A percentile compares a stretch with the other conserved stretches of the same genome.
Conservation (phyloP, 352 stramenopile genomes). For the Phytopythium delawarense region DNA sequence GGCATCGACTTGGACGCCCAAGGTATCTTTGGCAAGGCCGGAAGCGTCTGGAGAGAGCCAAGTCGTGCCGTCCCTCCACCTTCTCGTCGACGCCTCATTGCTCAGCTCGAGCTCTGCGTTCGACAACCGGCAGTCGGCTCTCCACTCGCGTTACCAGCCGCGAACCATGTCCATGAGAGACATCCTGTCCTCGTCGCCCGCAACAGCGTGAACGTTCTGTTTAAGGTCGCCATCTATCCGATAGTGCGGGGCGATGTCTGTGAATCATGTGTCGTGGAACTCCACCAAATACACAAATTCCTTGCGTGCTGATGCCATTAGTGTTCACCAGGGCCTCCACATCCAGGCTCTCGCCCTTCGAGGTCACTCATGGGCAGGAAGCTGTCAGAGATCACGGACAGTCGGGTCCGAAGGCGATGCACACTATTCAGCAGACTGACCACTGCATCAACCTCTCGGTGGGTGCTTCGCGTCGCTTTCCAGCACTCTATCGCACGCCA, state of each 20-base stretch:
- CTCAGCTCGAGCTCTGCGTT: slow-evolving; percentile 33
- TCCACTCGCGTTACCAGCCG: slow-evolving; percentile 1
- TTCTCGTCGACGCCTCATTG: slow-evolving; percentile 70
- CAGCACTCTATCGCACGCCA: neutral
- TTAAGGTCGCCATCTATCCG: no score
- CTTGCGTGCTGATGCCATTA: neutral
- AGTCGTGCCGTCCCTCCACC: slow-evolving; percentile 52
- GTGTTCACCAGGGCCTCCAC: no score
- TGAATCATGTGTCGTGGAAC: neutral
- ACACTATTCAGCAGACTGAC: neutral
- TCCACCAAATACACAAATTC: neutral
- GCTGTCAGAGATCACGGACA: neutral
- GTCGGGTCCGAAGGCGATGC: neutral
- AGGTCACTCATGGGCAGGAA: neutral
- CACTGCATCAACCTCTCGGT: neutral
- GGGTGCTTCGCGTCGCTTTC: neutral
- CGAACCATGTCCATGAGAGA: slow-evolving; percentile 47
- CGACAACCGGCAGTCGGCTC: neutral
- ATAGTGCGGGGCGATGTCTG: no score
- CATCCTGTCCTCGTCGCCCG: slow-evolving; percentile 32
- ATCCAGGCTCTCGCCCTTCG: neutral
- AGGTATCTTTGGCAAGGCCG: slow-evolving; percentile 4
- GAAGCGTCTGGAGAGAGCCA: neutral
- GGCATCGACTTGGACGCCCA: neutral
- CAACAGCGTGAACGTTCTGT: slow-evolving; percentile 18